A percentile compares a stretch with the other conserved stretches of the same genome.
Conservation (phyloP, 2,329 filamentous ascomycete genomes). For the Arthrobotrys pseudoclavata region DNA sequence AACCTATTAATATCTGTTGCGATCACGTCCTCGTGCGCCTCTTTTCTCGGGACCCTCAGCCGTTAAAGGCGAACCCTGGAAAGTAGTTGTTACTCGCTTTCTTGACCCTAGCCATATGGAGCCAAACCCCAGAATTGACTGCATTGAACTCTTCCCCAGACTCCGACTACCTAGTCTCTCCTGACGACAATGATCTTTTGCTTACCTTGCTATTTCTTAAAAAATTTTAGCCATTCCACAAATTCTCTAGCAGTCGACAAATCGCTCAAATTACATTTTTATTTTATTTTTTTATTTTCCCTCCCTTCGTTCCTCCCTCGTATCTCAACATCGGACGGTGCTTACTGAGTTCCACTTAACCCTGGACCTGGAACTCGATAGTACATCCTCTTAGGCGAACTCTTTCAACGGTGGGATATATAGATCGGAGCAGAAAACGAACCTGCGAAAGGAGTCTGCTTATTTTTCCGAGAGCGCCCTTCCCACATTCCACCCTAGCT, state of each 20-base stretch:
- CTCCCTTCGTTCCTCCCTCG: not conserved
- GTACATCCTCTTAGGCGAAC: conserved; percentile 54
- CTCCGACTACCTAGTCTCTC: conserved; percentile 57
- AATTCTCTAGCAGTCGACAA: conserved; percentile 47
- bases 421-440: conserved; percentile 57
- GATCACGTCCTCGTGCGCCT: conserved; percentile 61
- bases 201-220: conserved; percentile 55
- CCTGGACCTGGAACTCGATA: conserved; percentile 42
- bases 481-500: conserved; percentile 33
- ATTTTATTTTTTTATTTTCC: not conserved
- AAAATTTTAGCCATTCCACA: conserved; percentile 46
- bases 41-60: conserved; percentile 60
- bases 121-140: conserved; percentile 60
- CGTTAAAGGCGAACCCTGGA: conserved; percentile 60
- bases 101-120: conserved; percentile 60
- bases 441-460: conserved; percentile 37
- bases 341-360: conserved; percentile 39
- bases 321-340: conserved; percentile 26
- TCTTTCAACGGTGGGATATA: conserved; percentile 50
- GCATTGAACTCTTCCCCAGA: conserved; percentile 61
- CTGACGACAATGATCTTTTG: conserved; percentile 53
- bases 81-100: conserved; percentile 58
- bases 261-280: conserved; percentile 45
- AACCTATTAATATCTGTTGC: conserved; percentile 59
- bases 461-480: conserved; percentile 60